These are phyloP conservation scores for Epichloe scottii DNA, from an alignment of 2,329 filamentous ascomycete genomes.

Conservation along the genomic window DNA sequence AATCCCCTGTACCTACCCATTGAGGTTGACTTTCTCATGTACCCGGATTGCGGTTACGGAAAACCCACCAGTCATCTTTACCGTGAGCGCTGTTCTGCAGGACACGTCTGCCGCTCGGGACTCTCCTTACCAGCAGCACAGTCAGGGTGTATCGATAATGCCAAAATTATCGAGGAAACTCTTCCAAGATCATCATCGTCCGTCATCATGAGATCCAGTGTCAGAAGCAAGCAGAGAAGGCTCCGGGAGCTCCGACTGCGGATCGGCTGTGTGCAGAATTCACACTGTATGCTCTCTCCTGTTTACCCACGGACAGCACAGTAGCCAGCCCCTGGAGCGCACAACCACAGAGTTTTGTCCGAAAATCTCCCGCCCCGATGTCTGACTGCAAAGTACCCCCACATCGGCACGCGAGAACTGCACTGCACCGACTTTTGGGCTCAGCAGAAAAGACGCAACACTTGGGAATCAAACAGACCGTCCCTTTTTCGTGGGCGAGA, in stretches of 20 bases:
- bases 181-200: no score
- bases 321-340: neutral
- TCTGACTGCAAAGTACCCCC: constrained; percentile 14
- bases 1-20: no score
- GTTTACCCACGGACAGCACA: neutral
- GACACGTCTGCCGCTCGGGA: no score
- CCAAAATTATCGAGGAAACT: neutral
- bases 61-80: no score
- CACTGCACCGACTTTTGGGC: constrained; percentile 27
- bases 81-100: no score
- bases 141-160: no score
- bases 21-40: no score
- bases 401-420: constrained; percentile 21
- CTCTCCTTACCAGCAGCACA: no score
- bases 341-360: constrained; percentile 10
- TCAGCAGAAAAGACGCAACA: constrained; percentile 26
- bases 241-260: neutral
- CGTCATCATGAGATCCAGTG: no score
- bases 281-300: neutral
- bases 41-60: no score
- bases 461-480: constrained; percentile 1
- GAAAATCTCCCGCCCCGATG: constrained; percentile 17
- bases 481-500: neutral
- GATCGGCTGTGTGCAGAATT: neutral
- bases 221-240: no score